Base-by-base conservation (phyloP, 179 eudicot species). In the Sideroxylon spinosum region DNA sequence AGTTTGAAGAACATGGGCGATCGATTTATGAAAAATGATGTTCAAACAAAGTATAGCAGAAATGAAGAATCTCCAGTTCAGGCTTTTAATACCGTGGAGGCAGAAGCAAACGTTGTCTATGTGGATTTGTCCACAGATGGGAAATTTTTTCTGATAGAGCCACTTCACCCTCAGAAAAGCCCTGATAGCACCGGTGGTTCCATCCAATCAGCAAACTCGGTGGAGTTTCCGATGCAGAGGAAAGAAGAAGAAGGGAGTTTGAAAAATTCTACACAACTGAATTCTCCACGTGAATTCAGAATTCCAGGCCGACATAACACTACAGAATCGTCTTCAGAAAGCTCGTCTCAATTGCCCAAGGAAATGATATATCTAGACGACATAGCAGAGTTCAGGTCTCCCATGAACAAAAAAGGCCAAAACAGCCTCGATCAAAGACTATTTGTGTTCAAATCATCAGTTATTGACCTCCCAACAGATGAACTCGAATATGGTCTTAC, bases 381-480 rank as follows among this genome's bases (percentile, higher is more conserved):
- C 69, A 78, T 92, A 22, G 91, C 90, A 75, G 97, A 92, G 85
- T 86, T 88, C 75, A 80, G 75, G 77, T 81, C 89, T 2, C 85
- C 88, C 3, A 62, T 44, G 44, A 84, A 76, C 23, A 78, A 77
- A 74, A 78, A 77, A 74, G 85, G 73, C 7, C 57, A 57, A 0
- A 63, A 77, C 28, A 74, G 52, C 59, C 90, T 84, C 68, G 97
- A 94, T 78, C 92, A 89, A 69, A 87, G 97, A 77, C 73, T 89
- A 9, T 94, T 92, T 74, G 19, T 86, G 86, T 92, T 94, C 79
- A 86, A 82, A 68, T 76, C 91, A 17, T 66, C 85, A 12, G 56
- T 53, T 44, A 56, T 19, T 19, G 63, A 13, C 44, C 77, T 52
- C 9, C 5, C 11, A 17, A 65, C 28, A 48, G 68, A 53, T 7